Base-by-base conservation (phyloP, 2,329 filamentous ascomycete species). In the Capronia americana region DNA sequence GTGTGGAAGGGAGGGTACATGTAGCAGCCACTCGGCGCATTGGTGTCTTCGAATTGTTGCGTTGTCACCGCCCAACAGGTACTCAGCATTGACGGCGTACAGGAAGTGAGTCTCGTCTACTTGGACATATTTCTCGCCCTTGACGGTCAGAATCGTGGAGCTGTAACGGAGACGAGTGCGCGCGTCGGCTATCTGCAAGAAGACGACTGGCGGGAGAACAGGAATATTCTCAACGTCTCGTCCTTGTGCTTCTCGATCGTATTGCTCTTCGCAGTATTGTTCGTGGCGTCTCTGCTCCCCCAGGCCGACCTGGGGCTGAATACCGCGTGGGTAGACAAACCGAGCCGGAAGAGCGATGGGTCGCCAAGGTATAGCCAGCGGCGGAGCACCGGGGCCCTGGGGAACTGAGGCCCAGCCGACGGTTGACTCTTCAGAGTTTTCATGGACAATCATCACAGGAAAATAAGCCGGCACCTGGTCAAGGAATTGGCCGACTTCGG, bases 41-140 rank as follows among this genome's bases (percentile, higher is more conserved):
- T 0, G 28, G 4, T 8, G n/a, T 57, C 44, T 48, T 14, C 65
- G 61, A 14, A 64, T 24, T 2, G 65, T 67, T n/a, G 41, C 24
- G 23, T 67, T 64, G n/a, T 53, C n/a, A 24, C 55, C 59, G 5
- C 3, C 20, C 6, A 57, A 28, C 17, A 64, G 58, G 28, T 53
- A 59, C 10, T 51, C 28, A 24, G 55, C 60, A 20, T 66, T 63
- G 20, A 56, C 50, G 30, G 64, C 64, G 26, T 26, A 50, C 26
- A 66, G 23, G 6, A 63, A 60, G 54, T 55, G 54, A 26, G 38
- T 54, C 5, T 55, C 48, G 38, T 60, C 56, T 1, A 56, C 17
- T 48, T 48, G 48, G 50, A 66, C 38, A 56, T 41, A 63, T 26
- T 38, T 44, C 32, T 66, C 59, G 26, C 60, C 55, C 7, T 66